Percentiles rank a stretch among this genome's conserved stretches.
Conservation (phyloP, 2,329 filamentous ascomycete species). For the Didymosphaeria variabile region DNA sequence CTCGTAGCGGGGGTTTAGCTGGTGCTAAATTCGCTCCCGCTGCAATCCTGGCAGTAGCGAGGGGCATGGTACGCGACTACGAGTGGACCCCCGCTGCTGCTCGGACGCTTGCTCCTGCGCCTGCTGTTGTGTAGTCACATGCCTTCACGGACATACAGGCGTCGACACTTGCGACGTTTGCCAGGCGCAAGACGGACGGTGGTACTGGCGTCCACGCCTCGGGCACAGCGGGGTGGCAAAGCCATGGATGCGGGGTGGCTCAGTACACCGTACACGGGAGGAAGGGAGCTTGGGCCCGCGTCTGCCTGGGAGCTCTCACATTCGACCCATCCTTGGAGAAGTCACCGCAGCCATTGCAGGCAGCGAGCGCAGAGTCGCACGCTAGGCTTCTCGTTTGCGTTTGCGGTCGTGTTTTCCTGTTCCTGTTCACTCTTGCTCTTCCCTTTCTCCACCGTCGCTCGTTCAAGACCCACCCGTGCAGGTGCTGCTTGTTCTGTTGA, state of each 20-base stretch:
- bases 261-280: too few relatives aligned
- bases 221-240: neutral
- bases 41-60: neutral
- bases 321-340: neutral
- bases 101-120: neutral
- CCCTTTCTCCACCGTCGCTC: neutral
- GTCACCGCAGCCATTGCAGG: slow-evolving; percentile 4
- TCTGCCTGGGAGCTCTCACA: slow-evolving; percentile 12
- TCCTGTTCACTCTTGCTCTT: neutral
- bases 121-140: neutral
- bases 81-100: neutral
- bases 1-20: neutral
- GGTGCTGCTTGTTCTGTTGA: neutral
- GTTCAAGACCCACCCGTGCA: neutral
- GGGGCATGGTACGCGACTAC: neutral
- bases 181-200: too few relatives aligned
- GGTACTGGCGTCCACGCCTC: neutral
- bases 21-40: slow-evolving; percentile 6
- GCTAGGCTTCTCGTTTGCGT: neutral
- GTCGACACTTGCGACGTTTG: too few relatives aligned
- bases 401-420: neutral
- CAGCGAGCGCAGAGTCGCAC: neutral
- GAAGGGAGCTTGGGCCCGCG: slow-evolving; percentile 12
- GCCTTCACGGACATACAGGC: too few relatives aligned
- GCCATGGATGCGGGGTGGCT: slow-evolving; percentile 7